Conservation (phyloP, 805 yeast genomes). For the Lipomyces starkeyi region DNA sequence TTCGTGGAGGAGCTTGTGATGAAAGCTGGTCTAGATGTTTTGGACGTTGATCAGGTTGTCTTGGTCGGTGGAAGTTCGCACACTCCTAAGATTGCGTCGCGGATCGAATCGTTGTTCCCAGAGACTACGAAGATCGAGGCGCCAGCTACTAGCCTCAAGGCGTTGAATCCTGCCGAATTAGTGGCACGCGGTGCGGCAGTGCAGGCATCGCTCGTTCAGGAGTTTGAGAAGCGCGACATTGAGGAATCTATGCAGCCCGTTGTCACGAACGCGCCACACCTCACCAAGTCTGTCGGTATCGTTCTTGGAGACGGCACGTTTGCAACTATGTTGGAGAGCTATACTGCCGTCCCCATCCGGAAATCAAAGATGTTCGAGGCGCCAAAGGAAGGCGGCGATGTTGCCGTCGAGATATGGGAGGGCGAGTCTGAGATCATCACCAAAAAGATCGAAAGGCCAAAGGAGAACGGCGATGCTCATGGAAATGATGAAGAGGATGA, state of each 20-base stretch:
- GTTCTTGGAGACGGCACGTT: slow-evolving; percentile 68
- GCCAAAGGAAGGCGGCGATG: slow-evolving; percentile 63
- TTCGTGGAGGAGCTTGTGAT: slow-evolving; percentile 76
- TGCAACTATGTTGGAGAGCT: slow-evolving; percentile 73
- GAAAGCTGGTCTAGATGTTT: slow-evolving; percentile 82
- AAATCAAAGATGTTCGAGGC: slow-evolving; percentile 69
- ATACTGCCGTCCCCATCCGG: slow-evolving; percentile 91
- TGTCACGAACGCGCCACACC: slow-evolving; percentile 86
- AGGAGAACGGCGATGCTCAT: slow-evolving; percentile 60
- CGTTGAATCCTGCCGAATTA: slow-evolving; percentile 86
- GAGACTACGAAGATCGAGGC: slow-evolving; percentile 76
- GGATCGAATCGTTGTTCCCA: slow-evolving; percentile 77
- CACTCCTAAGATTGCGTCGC: slow-evolving; percentile 86
- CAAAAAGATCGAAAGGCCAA: slow-evolving; percentile 70
- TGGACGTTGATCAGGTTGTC: slow-evolving; percentile 89
- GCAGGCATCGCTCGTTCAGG: slow-evolving; percentile 85
- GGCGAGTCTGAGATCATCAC: slow-evolving; percentile 85
- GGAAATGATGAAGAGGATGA: slow-evolving; percentile 55
- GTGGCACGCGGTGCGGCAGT: slow-evolving; percentile 94
- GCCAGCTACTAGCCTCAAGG: slow-evolving; percentile 75
- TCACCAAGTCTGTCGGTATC: slow-evolving; percentile 82
- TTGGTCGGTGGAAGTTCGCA: slow-evolving; percentile 93
- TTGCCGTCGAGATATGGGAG: slow-evolving; percentile 75
- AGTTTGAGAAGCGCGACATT: slow-evolving; percentile 68
- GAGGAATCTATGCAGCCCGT: slow-evolving; percentile 79